Percentiles rank a stretch among this genome's conserved stretches.
These are phyloP conservation scores for Ganoderma resinaceum DNA, from an alignment of 1,284 basidiomycete species.

Conservation along the genomic window DNA sequence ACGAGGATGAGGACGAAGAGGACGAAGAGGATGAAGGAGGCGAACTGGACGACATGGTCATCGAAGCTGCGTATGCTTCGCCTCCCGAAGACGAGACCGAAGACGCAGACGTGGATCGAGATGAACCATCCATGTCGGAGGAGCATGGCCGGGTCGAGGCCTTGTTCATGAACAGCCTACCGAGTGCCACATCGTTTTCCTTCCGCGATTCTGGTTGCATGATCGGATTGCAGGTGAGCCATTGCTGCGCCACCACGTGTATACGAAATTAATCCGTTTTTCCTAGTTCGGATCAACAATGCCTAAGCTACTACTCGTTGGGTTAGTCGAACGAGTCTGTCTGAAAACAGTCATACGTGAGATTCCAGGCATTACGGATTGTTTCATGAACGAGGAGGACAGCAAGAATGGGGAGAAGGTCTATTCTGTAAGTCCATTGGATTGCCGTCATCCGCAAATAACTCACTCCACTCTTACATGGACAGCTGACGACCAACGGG, in stretches of 20 bases:
- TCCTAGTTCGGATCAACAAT: slow-evolving; percentile 71
- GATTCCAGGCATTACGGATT: slow-evolving; percentile 86
- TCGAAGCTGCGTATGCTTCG: slow-evolving; percentile 74
- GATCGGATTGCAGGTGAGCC: slow-evolving; percentile 82
- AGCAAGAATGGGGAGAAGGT: slow-evolving; percentile 57
- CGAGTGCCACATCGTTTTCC: slow-evolving; percentile 72
- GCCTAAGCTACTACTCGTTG: slow-evolving; percentile 92
- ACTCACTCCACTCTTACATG: slow-evolving; percentile 9
- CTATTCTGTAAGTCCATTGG: slow-evolving; percentile 49
- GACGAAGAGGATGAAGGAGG: slow-evolving; percentile 63
- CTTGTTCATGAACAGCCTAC: slow-evolving; percentile 59
- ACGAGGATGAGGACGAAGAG: slow-evolving; percentile 56
- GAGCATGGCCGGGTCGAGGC: slow-evolving; percentile 56
- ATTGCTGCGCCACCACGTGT: slow-evolving; percentile 23
- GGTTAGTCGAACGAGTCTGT: slow-evolving; percentile 89
- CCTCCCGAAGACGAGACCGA: slow-evolving; percentile 50
- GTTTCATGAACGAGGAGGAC: slow-evolving; percentile 75
- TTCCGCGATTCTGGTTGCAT: slow-evolving; percentile 81
- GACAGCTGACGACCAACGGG: slow-evolving; percentile 83
- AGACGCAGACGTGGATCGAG: slow-evolving; percentile 32
- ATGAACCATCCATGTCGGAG: slow-evolving; percentile 36
- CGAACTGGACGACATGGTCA: slow-evolving; percentile 64
- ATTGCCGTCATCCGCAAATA: background rate
- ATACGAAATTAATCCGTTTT: slow-evolving; percentile 20
- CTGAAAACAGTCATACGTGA: slow-evolving; percentile 86